Conservation (phyloP, 257 asterid species). For the Catharanthus roseus region DNA sequence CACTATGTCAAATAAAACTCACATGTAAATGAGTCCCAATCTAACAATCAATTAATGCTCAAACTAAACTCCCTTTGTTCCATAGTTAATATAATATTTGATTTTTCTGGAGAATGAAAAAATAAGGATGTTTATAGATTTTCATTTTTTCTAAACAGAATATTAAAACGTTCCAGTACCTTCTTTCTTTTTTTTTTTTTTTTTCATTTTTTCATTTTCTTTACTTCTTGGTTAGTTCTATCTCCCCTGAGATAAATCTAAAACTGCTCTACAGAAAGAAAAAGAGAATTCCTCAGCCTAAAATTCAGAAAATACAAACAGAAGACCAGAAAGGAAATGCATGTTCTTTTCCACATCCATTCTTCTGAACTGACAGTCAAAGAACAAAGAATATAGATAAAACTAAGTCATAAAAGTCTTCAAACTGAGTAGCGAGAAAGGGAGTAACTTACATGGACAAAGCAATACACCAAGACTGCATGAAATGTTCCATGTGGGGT, state of each 20-base stretch:
- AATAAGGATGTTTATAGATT: neutral
- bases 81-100: neutral
- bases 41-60: neutral
- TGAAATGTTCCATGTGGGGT: constrained; percentile 94
- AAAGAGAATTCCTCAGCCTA: neutral
- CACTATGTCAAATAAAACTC: neutral
- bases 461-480: constrained; percentile 92
- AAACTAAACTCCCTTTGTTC: neutral
- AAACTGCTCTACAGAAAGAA: neutral
- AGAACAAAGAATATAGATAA: neutral
- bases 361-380: neutral
- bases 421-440: neutral
- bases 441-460: constrained; percentile 65
- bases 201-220: neutral
- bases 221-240: neutral
- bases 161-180: neutral
- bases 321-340: neutral
- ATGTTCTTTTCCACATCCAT: neutral
- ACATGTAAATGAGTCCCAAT: neutral
- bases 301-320: neutral
- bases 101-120: too few relatives aligned
- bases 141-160: neutral
- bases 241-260: neutral
- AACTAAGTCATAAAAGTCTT: neutral
- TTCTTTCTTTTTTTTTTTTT: neutral